phyloP scores from a whole-genome alignment of 2,329 filamentous ascomycete genomes.

The Penicillium sp. region DNA sequence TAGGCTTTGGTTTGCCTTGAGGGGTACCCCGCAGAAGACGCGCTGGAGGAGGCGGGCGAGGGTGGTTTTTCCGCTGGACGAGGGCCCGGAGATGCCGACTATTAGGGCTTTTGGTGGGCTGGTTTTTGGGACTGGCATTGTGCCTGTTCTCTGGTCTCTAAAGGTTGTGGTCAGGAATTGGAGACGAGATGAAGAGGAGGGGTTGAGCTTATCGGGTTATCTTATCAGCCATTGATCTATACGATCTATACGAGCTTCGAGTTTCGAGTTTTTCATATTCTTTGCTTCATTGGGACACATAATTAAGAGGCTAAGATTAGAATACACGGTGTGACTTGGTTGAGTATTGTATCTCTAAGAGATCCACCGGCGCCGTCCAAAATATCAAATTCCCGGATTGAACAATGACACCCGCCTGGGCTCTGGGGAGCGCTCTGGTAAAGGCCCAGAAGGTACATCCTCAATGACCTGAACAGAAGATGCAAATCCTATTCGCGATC shows the following conservation, averaged over 20 bases:
- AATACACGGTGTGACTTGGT: background rate
- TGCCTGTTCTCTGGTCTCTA: conserved; percentile 3
- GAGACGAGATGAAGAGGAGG: background rate
- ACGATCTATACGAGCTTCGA: background rate
- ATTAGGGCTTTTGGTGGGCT: conserved; percentile 50
- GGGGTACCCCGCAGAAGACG: conserved; percentile 60
- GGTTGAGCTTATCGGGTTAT: background rate
- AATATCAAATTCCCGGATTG: background rate
- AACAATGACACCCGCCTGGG: background rate
- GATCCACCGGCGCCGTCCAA: background rate
- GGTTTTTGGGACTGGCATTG: conserved; percentile 4
- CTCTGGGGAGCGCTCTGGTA: background rate
- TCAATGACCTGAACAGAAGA: background rate
- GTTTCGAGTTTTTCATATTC: no score
- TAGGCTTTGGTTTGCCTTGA: conserved; percentile 6
- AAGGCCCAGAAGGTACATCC: background rate
- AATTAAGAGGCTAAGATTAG: background rate
- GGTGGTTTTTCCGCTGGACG: conserved; percentile 93
- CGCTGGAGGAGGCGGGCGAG: conserved; percentile 79
- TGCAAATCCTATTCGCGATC: background rate
- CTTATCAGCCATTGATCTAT: background rate
- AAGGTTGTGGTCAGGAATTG: conserved; percentile 7
- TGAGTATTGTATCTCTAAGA: background rate
- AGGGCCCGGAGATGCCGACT: conserved; percentile 82
- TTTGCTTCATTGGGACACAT: background rate